Conservation (phyloP, 345 rosid species). For the Eucalyptus guilfoylei region DNA sequence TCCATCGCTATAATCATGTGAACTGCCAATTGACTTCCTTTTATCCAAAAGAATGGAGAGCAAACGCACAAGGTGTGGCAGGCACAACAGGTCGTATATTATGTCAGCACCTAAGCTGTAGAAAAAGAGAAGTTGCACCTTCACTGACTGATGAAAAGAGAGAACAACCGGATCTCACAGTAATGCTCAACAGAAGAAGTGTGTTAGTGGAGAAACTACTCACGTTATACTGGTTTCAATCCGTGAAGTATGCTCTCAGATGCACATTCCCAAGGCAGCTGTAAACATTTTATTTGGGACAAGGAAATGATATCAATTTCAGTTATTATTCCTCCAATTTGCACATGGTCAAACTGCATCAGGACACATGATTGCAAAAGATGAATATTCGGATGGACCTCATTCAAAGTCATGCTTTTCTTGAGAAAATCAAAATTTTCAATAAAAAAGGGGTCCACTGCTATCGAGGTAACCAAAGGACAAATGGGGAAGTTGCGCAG, state of each 20-base stretch:
- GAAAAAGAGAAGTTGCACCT: background rate
- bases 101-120: constrained; percentile 80
- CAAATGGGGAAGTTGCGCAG: background rate
- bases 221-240: background rate
- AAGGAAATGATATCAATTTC: background rate
- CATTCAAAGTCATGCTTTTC: background rate
- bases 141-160: background rate
- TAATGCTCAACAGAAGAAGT: background rate
- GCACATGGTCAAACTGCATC: background rate
- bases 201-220: background rate
- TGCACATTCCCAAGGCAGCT: background rate
- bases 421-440: background rate
- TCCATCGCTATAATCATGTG: too few relatives aligned
- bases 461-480: background rate
- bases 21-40: background rate
- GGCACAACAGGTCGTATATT: constrained; percentile 58
- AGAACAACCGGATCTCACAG: background rate
- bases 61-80: constrained; percentile 54
- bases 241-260: background rate
- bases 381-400: background rate
- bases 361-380: background rate
- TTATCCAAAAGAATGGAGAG: constrained; percentile 37
- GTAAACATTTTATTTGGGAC: background rate
- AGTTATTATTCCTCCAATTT: background rate
- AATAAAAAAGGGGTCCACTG: background rate